These are phyloP conservation scores for Powellomyces hirtus DNA, from an alignment of 192 early-diverging fungal species.

Conservation along the genomic window DNA sequence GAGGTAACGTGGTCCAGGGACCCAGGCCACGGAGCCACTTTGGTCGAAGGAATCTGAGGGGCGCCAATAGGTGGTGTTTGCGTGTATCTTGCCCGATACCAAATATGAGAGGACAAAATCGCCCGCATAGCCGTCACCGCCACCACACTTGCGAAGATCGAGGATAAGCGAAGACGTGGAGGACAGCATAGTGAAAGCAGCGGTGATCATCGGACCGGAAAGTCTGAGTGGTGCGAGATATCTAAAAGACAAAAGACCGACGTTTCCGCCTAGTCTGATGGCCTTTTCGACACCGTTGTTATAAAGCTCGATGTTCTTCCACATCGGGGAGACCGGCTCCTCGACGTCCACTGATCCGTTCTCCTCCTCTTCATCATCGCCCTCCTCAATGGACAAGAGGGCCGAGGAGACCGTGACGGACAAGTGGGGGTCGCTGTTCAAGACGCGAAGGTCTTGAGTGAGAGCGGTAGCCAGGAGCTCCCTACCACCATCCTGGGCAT, in stretches of 20 bases:
- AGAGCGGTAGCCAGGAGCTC: background rate
- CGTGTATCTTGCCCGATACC: background rate
- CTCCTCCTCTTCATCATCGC: background rate
- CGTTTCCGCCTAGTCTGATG: background rate
- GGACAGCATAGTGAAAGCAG: conserved; percentile 2
- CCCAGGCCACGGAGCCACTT: background rate
- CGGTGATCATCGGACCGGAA: background rate
- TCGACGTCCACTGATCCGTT: background rate
- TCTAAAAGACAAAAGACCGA: background rate
- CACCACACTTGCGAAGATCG: background rate
- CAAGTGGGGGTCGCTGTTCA: background rate
- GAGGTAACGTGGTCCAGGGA: background rate
- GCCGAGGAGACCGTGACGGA: background rate
- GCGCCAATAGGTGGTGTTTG: background rate
- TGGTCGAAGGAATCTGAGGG: background rate
- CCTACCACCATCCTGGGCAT: too few species aligned
- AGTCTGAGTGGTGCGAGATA: background rate
- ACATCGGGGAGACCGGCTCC: background rate
- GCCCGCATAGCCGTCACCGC: background rate
- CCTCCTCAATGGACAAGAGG: background rate
- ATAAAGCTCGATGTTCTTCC: background rate
- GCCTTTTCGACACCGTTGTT: background rate
- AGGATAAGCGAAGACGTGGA: background rate
- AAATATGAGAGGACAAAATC: background rate
- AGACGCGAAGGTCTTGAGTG: background rate